Base-by-base conservation (phyloP, 306 rosid genomes). In the Biancaea sappan region DNA sequence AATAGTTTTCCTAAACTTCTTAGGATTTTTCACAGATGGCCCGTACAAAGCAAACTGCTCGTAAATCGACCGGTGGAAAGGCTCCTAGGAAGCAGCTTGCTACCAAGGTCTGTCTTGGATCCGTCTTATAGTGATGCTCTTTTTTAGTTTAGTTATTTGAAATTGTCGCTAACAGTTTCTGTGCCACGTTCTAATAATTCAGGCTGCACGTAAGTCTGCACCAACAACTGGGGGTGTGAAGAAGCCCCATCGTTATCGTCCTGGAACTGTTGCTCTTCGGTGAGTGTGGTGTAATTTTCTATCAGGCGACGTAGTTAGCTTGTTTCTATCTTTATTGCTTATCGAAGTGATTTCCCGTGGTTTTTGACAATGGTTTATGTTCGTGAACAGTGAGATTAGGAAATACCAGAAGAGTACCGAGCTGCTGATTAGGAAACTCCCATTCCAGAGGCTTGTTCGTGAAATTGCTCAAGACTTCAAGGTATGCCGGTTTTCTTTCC, bases 201-300 rank as follows among this genome's bases (percentile, higher is more conserved):
- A 92, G 97, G 98, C 98, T 81, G 98, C 98, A 1, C 92, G 98
- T 66, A 92, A 92, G 86, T 92, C 98, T 63, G 98, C 98, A 8
- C 98, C 98, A 1, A 92, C 98, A 0, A 92, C 98, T 37, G 98
- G 98, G 29, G 98, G 98, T 11, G 96, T 92, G 37, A 92, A 92
- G 90, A 92, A 92, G 77, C 98, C 98, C 25, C 98, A 92, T 84
- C 84, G 98, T 64, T 92, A 92, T 71, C 94, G 98, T 8, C 98
- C 98, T 31, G 98, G 98, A 11, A 92, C 98, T 6, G 98, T 92
- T 32, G 96, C 96, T 77, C 98, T 92, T 72, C 96, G 96, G 98
- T 92, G 5, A 47, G 86, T 68, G 1, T 0, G 0, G 15, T 14
- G 0, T 21, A 18, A 6, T 5, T 22, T 31, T 13, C 1, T 9